Evolutionary conservation across 139 green algal species (phyloP), one percentile per base, ranked within the genome.

Genomic region (Penium margaritaceum): DNA sequence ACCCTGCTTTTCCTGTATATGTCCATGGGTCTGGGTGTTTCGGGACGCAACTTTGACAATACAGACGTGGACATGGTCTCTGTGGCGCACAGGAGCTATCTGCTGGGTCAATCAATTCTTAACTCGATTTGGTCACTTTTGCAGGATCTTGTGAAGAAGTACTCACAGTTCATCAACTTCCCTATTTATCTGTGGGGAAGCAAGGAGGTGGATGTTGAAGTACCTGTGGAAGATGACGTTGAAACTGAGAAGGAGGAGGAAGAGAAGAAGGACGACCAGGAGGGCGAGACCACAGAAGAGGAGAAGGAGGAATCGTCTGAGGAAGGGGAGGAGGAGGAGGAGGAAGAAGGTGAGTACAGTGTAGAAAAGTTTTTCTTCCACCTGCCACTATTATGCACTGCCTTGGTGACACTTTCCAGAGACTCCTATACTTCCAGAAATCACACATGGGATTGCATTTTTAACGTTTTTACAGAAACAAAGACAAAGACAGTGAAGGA

Each of bases 121-220:
- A n/a, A 34, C 17, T 66, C 17, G 57, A 66, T 61, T 70, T 29
- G n/a, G 1, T 43, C 24, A 38, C 39, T 1, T 73, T 0, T 30
- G n/a, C 75, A 82, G 75, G 84, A 89, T 47, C 84, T 98, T 68
- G 90, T 98, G 63, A 72, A 80, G 66, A 81, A 84, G 57, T 96
- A 96, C 87, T 86, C 74, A 55, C 88, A 97, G 85, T 97, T 96
- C 82, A 97, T 97, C 85, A 94, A 93, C 88, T 95, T 94, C 87
- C 92, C 92, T 53, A 99, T 99, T 82, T 95, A 89, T 82, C 79
- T 98, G 30, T 90, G 85, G 34, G 47, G 68, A 36, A 81, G 66
- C 67, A 88, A 90, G 69, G 84, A 89, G 70, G 84, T 90, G 27
- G 78, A 88, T 70, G 80, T 86, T 33, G 86, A 95, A 77, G 87